A percentile compares a stretch with the other conserved stretches of the same genome.
These are phyloP conservation scores for Aspergillus cristatus DNA, from an alignment of 495 filamentous ascomycete species.

Conservation along the genomic window DNA sequence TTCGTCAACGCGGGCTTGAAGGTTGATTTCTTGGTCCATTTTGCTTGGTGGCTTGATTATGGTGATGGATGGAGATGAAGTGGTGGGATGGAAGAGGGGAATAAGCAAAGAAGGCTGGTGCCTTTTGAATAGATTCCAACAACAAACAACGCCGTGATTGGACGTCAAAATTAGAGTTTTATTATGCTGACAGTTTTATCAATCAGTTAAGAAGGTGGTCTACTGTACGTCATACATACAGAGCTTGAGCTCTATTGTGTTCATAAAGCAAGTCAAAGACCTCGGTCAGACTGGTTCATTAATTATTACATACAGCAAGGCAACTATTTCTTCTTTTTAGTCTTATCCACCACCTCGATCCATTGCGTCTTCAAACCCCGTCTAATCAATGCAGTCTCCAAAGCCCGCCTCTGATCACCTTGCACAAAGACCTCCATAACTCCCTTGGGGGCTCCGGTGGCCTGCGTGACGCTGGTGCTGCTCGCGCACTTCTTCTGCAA, in stretches of 20 bases:
- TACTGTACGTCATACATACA: too few species aligned
- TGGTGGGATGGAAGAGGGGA: not conserved
- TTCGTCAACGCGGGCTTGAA: not conserved
- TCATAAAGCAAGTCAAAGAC: too few species aligned
- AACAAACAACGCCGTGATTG: too few species aligned
- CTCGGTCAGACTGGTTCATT: too few species aligned
- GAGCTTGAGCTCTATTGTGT: too few species aligned
- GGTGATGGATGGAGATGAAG: not conserved
- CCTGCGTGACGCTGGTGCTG: conserved; percentile 55
- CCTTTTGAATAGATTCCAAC: too few species aligned
- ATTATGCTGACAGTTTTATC: too few species aligned
- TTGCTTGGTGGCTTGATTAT: not conserved
- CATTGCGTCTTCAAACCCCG: conserved; percentile 50
- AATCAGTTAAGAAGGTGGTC: too few species aligned
- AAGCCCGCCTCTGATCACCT: conserved; percentile 53
- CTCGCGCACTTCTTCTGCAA: conserved; percentile 63
- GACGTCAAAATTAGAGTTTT: too few species aligned
- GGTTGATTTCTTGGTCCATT: not conserved
- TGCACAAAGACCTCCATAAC: conserved; percentile 66
- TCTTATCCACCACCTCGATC: conserved; percentile 61
- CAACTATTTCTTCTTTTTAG: conserved; percentile 60
- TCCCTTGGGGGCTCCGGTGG: conserved; percentile 52
- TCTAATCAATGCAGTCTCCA: conserved; percentile 51
- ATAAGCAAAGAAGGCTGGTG: too few species aligned
- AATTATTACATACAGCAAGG: too few species aligned